Conservation (phyloP, 179 eudicot species). For the Spergularia azorica region DNA sequence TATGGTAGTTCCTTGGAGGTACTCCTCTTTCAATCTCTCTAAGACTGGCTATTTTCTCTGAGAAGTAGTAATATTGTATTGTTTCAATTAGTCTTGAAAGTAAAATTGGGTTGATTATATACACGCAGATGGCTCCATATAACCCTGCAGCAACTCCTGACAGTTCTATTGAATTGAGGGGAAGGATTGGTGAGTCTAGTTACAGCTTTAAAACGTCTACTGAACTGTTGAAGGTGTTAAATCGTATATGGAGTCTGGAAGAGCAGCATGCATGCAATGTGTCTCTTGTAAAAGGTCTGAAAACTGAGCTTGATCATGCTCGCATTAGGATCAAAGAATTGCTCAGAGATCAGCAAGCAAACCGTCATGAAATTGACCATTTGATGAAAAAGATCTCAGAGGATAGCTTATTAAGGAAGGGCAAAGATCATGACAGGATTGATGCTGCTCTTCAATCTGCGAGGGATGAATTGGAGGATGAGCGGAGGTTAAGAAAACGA, state of each 20-base stretch:
- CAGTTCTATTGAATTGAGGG: conserved; percentile 73
- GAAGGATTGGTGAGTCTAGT: conserved; percentile 57
- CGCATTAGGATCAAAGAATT: conserved; percentile 67
- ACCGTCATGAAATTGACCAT: conserved; percentile 64
- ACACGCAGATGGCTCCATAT: conserved; percentile 66
- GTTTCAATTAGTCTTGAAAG: background rate
- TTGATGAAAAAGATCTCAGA: conserved; percentile 70
- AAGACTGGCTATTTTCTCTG: background rate
- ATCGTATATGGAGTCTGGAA: conserved; percentile 92
- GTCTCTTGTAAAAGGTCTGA: conserved; percentile 69
- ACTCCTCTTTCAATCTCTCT: background rate
- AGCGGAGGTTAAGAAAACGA: conserved; percentile 82
- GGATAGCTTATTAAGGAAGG: conserved; percentile 51
- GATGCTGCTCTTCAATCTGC: conserved; percentile 60
- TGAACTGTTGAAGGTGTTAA: conserved; percentile 80
- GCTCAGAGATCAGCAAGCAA: conserved; percentile 66
- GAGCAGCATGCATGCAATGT: conserved; percentile 81
- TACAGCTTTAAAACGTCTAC: conserved; percentile 86
- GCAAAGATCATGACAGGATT: conserved; percentile 58
- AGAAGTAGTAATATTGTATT: background rate
- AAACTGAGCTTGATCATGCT: conserved; percentile 79
- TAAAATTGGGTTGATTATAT: conserved; percentile 3
- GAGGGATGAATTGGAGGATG: conserved; percentile 79
- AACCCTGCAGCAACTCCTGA: conserved; percentile 74
- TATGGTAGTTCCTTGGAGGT: conserved; percentile 96